Evolutionary conservation across 768 basidiomycete species (phyloP).

Genomic region (Russula vinacea): DNA sequence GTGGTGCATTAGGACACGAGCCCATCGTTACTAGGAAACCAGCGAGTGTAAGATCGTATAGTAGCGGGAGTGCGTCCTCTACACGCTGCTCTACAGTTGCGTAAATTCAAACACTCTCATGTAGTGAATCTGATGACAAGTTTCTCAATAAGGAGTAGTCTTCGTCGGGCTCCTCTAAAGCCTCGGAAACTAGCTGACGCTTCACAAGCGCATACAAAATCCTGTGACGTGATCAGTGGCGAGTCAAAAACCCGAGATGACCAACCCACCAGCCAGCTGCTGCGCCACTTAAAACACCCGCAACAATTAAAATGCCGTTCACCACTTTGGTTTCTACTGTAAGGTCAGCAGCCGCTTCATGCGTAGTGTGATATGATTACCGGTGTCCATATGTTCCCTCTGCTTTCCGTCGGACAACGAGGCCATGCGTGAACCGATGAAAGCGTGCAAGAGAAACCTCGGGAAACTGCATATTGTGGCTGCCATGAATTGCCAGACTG

Average conservation of each 20-base stretch:
- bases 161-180: conserved; percentile 58
- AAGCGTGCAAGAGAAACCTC: conserved; percentile 67
- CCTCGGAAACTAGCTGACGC: conserved; percentile 55
- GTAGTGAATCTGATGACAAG: conserved; percentile 31
- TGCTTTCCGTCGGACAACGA: conserved; percentile 72
- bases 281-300: conserved; percentile 56
- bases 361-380: conserved; percentile 39
- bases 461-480: conserved; percentile 73
- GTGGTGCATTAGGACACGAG: background rate
- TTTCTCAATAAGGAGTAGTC: conserved; percentile 52
- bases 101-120: conserved; percentile 22
- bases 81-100: background rate
- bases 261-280: conserved; percentile 62
- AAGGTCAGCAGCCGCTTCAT: conserved; percentile 1
- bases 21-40: background rate
- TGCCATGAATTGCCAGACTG: conserved; percentile 68
- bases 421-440: conserved; percentile 75
- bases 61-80: background rate
- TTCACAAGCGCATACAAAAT: conserved; percentile 63
- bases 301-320: conserved; percentile 56
- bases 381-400: conserved; percentile 70
- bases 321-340: conserved; percentile 58
- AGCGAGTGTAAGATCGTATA: background rate
- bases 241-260: background rate
- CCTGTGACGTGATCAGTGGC: conserved; percentile 41